Evolutionary conservation across 1,284 basidiomycete species (phyloP).

Genomic region (Athelia sp.): DNA sequence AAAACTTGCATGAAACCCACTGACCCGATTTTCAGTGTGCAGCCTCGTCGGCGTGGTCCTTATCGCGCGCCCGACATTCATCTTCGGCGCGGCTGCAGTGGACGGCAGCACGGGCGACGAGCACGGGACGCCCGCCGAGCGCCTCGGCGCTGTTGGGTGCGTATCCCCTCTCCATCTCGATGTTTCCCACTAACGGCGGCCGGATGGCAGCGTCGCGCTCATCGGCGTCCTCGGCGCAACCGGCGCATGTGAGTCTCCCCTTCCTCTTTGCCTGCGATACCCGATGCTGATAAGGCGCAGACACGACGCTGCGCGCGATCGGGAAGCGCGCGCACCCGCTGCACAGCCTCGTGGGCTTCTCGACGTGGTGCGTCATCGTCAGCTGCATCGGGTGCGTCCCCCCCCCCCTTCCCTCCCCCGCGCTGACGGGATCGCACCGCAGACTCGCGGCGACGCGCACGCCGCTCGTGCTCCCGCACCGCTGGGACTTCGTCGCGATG

Average conservation of each 20-base stretch:
- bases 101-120: conserved; percentile 14
- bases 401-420: neutral
- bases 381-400: conserved; percentile 41
- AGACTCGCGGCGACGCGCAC: conserved; percentile 41
- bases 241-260: conserved; percentile 44
- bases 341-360: conserved; percentile 70
- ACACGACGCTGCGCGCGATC: conserved; percentile 64
- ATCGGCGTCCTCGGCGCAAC: conserved; percentile 59
- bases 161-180: too few relatives aligned
- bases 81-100: conserved; percentile 32
- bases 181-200: neutral
- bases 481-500: conserved; percentile 38
- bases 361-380: conserved; percentile 55
- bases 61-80: conserved; percentile 49
- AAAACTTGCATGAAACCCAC: too few relatives aligned
- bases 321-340: conserved; percentile 71
- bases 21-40: conserved; percentile 24
- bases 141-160: conserved; percentile 49
- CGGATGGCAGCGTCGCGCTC: conserved; percentile 40
- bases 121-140: conserved; percentile 33
- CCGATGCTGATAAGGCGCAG: conserved; percentile 26
- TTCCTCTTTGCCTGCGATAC: neutral
- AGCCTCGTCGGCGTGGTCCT: conserved; percentile 60
- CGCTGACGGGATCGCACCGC: conserved; percentile 1
- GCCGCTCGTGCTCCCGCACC: conserved; percentile 42